These are phyloP conservation scores for Russula emetica DNA, from an alignment of 768 basidiomycete genomes.

Conservation along the genomic window DNA sequence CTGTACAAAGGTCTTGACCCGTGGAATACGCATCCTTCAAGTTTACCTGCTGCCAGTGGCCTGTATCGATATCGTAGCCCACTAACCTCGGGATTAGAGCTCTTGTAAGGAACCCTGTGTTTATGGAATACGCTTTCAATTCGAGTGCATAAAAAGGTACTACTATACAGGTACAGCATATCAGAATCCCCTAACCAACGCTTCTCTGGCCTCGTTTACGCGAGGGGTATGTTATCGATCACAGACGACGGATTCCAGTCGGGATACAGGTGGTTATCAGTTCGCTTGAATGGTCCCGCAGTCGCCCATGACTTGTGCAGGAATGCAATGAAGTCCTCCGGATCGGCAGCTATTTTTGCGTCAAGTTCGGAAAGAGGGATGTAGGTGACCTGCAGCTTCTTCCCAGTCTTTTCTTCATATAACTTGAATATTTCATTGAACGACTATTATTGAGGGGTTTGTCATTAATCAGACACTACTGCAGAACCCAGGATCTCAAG, in stretches of 20 bases:
- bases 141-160: neutral
- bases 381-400: slow-evolving; percentile 25
- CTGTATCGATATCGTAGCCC: no score
- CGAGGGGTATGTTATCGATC: slow-evolving; percentile 8
- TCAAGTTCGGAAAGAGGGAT: slow-evolving; percentile 17
- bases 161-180: neutral
- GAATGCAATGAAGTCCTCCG: neutral
- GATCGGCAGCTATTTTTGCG: slow-evolving; percentile 15
- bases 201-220: neutral
- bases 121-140: neutral
- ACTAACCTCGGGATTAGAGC: no score
- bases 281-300: neutral
- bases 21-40: no score
- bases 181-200: neutral
- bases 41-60: no score
- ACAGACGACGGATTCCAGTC: slow-evolving; percentile 27
- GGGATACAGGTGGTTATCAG: slow-evolving; percentile 26
- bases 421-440: slow-evolving; percentile 26
- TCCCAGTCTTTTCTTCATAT: slow-evolving; percentile 25
- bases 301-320: slow-evolving; percentile 18
- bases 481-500: neutral
- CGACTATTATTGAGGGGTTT: slow-evolving; percentile 5
- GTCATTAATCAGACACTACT: neutral
- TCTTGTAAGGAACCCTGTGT: no score
- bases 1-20: no score